Evolutionary conservation across 2,329 filamentous ascomycete genomes (phyloP).

Genomic region (Beauveria caledonica): DNA sequence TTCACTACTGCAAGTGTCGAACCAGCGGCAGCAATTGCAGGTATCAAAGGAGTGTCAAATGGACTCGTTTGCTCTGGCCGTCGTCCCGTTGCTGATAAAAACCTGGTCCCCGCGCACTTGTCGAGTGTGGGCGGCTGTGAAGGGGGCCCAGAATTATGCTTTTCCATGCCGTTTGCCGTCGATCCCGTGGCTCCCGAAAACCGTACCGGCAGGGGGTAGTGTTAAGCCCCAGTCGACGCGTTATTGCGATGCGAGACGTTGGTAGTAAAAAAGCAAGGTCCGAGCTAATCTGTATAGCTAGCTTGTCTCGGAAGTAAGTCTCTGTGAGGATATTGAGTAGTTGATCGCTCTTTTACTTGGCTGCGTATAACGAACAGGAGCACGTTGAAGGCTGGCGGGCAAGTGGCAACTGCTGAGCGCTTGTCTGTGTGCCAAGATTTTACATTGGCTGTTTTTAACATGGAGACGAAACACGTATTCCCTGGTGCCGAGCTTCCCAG

Average conservation of each 20-base stretch:
- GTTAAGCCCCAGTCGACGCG: not conserved
- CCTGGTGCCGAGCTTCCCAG: not conserved
- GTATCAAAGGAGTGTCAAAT: not conserved
- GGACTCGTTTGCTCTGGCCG: not conserved
- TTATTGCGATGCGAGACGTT: not conserved
- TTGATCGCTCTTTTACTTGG: not conserved
- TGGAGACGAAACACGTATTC: not conserved
- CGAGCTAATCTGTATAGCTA: not conserved
- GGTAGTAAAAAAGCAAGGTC: not conserved
- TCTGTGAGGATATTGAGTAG: not conserved
- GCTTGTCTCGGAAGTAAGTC: not conserved
- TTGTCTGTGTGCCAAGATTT: not conserved
- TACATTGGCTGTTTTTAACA: not conserved
- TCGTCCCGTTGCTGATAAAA: not conserved
- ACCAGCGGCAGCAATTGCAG: not conserved
- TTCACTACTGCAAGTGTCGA: not conserved
- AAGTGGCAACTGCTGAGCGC: not conserved
- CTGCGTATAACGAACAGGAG: not conserved
- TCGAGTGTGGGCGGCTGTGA: not conserved
- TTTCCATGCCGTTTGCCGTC: not conserved
- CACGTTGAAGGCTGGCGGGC: not conserved
- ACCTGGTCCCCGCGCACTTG: not conserved
- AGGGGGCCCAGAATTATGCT: not conserved
- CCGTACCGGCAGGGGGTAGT: not conserved
- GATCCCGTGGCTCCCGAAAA: constrained; percentile 7